Evolutionary conservation across 495 filamentous ascomycete genomes (phyloP).

Genomic region (Pyrenopolyporus hunteri): DNA sequence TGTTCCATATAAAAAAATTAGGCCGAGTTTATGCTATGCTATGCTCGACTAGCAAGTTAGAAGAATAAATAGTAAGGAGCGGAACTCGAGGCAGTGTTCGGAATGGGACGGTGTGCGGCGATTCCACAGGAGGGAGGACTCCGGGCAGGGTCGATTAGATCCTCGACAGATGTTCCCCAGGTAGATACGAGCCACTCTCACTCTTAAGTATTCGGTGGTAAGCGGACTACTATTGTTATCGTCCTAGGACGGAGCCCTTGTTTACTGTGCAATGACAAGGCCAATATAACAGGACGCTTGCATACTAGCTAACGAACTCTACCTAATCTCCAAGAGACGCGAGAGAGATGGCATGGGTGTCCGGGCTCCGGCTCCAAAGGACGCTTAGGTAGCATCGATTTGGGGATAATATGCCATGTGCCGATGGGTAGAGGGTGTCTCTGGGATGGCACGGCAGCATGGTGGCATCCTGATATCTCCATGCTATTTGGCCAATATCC

Average conservation of each 20-base stretch:
- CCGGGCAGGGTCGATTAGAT: constrained; percentile 12
- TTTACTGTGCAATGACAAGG: neutral
- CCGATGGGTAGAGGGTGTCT: constrained; percentile 7
- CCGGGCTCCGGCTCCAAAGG: constrained; percentile 10
- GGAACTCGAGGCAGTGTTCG: constrained; percentile 13
- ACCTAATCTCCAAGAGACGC: neutral
- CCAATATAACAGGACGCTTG: constrained; percentile 8
- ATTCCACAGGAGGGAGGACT: constrained; percentile 5
- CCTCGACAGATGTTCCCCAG: neutral
- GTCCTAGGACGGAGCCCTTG: neutral
- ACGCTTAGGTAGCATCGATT: constrained; percentile 2
- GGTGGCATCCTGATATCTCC: constrained; percentile 17
- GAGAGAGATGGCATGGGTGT: neutral
- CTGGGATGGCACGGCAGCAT: constrained; percentile 19
- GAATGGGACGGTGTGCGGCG: constrained; percentile 15
- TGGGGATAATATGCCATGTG: constrained; percentile 27
- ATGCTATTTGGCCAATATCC: constrained; percentile 11
- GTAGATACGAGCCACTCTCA: neutral
- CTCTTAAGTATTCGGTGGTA: constrained; percentile 9
- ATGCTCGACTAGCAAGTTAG: constrained; percentile 4
- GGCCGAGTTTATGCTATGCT: constrained; percentile 27
- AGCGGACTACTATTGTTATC: constrained; percentile 9
- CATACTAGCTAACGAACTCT: constrained; percentile 6
- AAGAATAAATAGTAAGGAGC: constrained; percentile 16
- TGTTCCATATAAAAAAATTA: constrained; percentile 35